Evolutionary conservation across 441 rosid genomes (phyloP).

Genomic region (Flueggea neowawraea): DNA sequence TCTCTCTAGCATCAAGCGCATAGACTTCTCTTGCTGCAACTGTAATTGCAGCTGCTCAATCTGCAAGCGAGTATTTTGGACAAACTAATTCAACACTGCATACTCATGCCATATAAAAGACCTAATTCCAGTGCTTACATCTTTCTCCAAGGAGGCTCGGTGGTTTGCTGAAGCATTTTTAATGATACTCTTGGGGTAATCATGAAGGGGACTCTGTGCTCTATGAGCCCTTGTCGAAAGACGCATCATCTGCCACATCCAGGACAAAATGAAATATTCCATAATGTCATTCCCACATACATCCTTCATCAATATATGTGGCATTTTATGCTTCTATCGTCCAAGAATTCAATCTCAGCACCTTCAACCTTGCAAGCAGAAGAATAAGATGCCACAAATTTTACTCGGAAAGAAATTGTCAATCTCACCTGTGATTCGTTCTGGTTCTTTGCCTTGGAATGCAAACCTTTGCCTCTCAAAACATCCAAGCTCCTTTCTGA

Average conservation of each 20-base stretch:
- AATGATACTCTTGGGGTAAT: slow-evolving; percentile 16
- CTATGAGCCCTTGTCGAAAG: slow-evolving; percentile 28
- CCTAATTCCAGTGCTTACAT: slow-evolving; percentile 40
- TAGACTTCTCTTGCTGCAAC: slow-evolving; percentile 78
- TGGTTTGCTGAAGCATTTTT: slow-evolving; percentile 36
- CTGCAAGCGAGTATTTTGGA: slow-evolving; percentile 28
- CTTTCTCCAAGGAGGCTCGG: slow-evolving; percentile 69
- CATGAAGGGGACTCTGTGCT: slow-evolving; percentile 43
- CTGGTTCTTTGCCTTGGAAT: slow-evolving; percentile 24
- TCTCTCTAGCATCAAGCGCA: slow-evolving; percentile 70
- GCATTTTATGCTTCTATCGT: background rate
- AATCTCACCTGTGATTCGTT: slow-evolving; percentile 31
- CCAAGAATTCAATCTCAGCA: background rate
- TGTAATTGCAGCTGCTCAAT: slow-evolving; percentile 73
- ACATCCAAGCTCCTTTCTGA: slow-evolving; percentile 38
- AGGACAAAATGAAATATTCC: background rate
- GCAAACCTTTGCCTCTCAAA: slow-evolving; percentile 26
- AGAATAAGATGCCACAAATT: slow-evolving; percentile 4
- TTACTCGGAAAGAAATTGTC: background rate
- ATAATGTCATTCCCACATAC: slow-evolving; percentile 5
- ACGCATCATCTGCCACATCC: slow-evolving; percentile 39
- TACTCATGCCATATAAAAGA: slow-evolving; percentile 4
- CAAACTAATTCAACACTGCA: slow-evolving; percentile 1
- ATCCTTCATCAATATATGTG: slow-evolving; percentile 1
- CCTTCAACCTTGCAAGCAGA: background rate